Percentiles rank a stretch among this genome's conserved stretches.
These are phyloP conservation scores for Botryotinia globosa DNA, from an alignment of 2,329 filamentous ascomycete genomes.

Conservation along the genomic window DNA sequence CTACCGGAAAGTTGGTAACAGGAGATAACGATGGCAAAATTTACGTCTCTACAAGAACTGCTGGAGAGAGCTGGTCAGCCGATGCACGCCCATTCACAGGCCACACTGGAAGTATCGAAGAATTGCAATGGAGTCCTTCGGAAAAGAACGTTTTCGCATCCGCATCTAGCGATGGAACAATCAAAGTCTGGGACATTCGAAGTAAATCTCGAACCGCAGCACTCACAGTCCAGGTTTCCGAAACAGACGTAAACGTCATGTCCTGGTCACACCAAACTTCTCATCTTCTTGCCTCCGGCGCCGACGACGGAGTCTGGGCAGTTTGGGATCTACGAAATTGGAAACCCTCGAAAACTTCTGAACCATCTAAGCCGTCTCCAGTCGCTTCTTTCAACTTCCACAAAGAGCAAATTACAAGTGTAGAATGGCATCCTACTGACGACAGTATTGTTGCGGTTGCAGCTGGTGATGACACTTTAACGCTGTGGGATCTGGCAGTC, in stretches of 20 bases:
- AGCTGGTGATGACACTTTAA: slow-evolving; percentile 89
- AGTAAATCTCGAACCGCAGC: slow-evolving; percentile 88
- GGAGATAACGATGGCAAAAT: slow-evolving; percentile 90
- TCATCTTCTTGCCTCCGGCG: slow-evolving; percentile 87
- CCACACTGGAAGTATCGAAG: slow-evolving; percentile 83
- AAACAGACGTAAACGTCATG: slow-evolving; percentile 91
- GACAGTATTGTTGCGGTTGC: slow-evolving; percentile 93
- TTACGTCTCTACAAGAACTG: slow-evolving; percentile 80
- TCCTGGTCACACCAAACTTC: slow-evolving; percentile 88
- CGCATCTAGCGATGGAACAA: slow-evolving; percentile 87
- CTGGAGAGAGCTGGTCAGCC: slow-evolving; percentile 85
- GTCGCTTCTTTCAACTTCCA: slow-evolving; percentile 96
- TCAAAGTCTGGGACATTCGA: slow-evolving; percentile 93
- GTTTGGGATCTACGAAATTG: slow-evolving; percentile 96
- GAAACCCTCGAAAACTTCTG: slow-evolving; percentile 62
- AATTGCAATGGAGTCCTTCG: slow-evolving; percentile 93
- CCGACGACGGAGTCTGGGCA: slow-evolving; percentile 89
- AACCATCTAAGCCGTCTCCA: slow-evolving; percentile 61
- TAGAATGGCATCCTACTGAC: slow-evolving; percentile 97
- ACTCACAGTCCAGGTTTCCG: slow-evolving; percentile 78
- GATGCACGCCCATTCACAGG: slow-evolving; percentile 81
- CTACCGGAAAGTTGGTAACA: slow-evolving; percentile 81
- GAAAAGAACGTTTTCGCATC: slow-evolving; percentile 94
- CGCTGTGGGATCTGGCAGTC: slow-evolving; percentile 93
- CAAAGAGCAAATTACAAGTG: slow-evolving; percentile 90